Conservation (phyloP, 1,139 yeast genomes). For the Lodderomyces beijingensis region DNA sequence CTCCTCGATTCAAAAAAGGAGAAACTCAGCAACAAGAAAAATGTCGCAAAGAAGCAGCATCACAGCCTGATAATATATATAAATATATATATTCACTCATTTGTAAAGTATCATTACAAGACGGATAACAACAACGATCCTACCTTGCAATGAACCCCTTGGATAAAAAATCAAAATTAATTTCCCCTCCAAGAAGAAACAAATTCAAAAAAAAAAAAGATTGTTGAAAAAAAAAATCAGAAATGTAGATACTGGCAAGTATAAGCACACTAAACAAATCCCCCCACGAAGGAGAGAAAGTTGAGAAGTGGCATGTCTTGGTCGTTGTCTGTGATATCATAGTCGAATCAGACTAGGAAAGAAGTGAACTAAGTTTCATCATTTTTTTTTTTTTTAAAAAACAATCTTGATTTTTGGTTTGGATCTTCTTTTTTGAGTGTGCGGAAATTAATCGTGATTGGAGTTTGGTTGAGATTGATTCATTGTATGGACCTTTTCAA, state of each 20-base stretch:
- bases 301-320: conserved; percentile 34
- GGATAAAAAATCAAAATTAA: background rate
- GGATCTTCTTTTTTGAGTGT: no score
- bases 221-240: conserved; percentile 38
- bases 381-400: conserved; percentile 20
- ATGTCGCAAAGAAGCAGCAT: background rate
- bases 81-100: no score
- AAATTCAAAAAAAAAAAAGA: conserved; percentile 8
- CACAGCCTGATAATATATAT: no score
- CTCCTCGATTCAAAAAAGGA: background rate
- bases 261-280: conserved; percentile 43
- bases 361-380: conserved; percentile 64
- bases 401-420: background rate
- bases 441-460: no score
- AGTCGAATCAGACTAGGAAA: conserved; percentile 82
- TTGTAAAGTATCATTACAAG: conserved; percentile 6
- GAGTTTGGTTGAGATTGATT: conserved; percentile 2
- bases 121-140: conserved; percentile 6
- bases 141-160: conserved; percentile 7
- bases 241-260: conserved; percentile 81
- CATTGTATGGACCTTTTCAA: conserved; percentile 1
- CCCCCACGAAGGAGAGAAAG: conserved; percentile 2
- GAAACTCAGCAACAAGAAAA: background rate
- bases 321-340: conserved; percentile 65
- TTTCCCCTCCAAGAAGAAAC: no score